These are phyloP conservation scores for Talaromyces marneffei DNA, from an alignment of 2,329 filamentous ascomycete genomes.

Conservation along the genomic window DNA sequence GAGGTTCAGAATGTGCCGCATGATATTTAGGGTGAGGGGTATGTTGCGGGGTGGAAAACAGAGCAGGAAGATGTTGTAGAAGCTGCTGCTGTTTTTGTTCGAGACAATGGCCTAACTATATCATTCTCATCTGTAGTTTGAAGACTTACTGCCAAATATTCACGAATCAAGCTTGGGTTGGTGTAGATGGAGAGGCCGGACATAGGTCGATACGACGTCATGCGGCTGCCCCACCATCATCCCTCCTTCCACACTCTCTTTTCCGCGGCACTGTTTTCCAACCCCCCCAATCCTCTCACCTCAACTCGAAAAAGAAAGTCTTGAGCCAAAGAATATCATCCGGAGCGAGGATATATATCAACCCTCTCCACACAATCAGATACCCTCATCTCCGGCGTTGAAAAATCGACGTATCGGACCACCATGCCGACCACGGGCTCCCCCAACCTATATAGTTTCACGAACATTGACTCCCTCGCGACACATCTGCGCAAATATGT, in stretches of 20 bases:
- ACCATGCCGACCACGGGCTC: conserved; percentile 37
- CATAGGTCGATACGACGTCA: neutral
- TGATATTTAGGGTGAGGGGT: conserved; percentile 18
- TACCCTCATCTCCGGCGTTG: neutral
- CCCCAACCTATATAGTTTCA: conserved; percentile 72
- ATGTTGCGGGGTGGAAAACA: conserved; percentile 15
- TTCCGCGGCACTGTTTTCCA: neutral
- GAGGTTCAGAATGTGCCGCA: conserved; percentile 16
- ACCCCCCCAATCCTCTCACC: neutral
- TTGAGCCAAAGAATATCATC: neutral
- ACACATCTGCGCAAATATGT: conserved; percentile 74
- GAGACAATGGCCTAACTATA: neutral
- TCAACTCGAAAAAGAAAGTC: neutral
- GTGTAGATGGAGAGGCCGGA: neutral
- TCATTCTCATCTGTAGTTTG: neutral
- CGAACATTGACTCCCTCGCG: conserved; percentile 63
- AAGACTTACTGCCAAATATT: neutral
- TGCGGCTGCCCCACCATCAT: neutral
- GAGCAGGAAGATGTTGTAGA: conserved; percentile 14
- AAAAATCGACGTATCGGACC: neutral
- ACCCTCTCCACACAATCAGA: neutral
- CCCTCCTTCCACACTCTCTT: no score
- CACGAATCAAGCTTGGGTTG: neutral
- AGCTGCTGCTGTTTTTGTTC: neutral
- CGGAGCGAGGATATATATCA: neutral